These are phyloP conservation scores for Eucalyptus sideroxylon DNA, from an alignment of 345 rosid genomes.

Conservation along the genomic window DNA sequence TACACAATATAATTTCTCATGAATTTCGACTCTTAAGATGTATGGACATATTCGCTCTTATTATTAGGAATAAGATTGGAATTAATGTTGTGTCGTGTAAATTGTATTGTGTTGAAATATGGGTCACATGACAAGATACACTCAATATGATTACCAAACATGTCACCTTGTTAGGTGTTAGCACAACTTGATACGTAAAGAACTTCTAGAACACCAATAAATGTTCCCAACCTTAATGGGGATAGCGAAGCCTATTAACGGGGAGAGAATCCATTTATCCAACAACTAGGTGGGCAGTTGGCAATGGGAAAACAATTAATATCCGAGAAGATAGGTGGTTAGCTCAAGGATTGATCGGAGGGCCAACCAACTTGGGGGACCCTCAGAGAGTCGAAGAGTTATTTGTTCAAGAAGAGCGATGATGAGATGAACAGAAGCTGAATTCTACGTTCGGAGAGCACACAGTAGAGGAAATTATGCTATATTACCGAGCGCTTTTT, in stretches of 20 bases:
- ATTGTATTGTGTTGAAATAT: not conserved
- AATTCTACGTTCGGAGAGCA: not conserved
- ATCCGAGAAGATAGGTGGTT: not conserved
- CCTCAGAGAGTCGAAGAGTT: not conserved
- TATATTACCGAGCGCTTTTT: fast-evolving
- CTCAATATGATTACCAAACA: not conserved
- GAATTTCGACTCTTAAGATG: not conserved
- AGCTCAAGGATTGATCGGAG: not conserved
- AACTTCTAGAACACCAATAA: not conserved
- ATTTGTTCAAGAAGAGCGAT: not conserved
- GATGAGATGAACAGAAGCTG: not conserved
- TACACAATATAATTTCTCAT: not conserved
- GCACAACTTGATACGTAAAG: not conserved
- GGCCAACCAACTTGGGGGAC: not conserved
- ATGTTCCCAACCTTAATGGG: not conserved
- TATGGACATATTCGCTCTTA: not conserved
- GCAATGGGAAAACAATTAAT: not conserved
- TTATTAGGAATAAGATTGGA: not conserved
- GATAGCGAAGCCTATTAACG: not conserved
- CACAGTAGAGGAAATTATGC: too few relatives aligned
- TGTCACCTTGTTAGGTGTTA: not conserved
- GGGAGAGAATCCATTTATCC: not conserved
- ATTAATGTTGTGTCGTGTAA: not conserved
- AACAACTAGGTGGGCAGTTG: not conserved
- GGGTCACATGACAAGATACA: not conserved